Conservation (phyloP, 345 rosid genomes). For the Eutrema japonicum region DNA sequence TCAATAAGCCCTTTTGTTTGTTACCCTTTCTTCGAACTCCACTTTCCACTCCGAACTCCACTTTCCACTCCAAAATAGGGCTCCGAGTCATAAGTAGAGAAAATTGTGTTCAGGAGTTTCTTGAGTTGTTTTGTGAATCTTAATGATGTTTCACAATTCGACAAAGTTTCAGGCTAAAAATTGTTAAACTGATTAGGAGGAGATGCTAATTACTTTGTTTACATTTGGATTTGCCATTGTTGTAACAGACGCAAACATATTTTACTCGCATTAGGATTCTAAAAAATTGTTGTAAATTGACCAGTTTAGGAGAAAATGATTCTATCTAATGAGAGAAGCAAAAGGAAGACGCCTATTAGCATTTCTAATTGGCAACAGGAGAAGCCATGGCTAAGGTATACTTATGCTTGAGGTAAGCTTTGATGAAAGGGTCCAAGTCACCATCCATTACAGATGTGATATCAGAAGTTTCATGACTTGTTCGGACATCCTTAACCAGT, state of each 20-base stretch:
- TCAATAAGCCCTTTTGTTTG: too few species aligned
- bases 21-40: too few species aligned
- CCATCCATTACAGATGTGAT: conserved; percentile 94
- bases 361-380: conserved; percentile 35
- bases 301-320: conserved; percentile 6
- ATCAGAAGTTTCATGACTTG: conserved; percentile 80
- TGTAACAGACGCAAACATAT: not conserved
- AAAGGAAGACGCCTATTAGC: conserved; percentile 6
- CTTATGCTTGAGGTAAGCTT: conserved; percentile 88
- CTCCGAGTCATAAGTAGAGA: too few species aligned
- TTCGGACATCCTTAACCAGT: conserved; percentile 88
- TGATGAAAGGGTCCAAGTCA: conserved; percentile 82
- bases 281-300: conserved; percentile 1
- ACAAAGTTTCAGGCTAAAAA: too few species aligned
- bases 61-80: too few species aligned
- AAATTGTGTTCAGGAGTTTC: too few species aligned
- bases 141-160: too few species aligned
- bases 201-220: too few species aligned
- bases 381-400: conserved; percentile 54
- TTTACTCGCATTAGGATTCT: not conserved
- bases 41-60: too few species aligned
- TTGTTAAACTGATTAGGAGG: too few species aligned
- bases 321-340: conserved; percentile 26
- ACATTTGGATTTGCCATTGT: too few species aligned
- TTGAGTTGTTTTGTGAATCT: too few species aligned